Conservation (phyloP, 148 eudicot genomes). For the Nepenthes mirabilis region DNA sequence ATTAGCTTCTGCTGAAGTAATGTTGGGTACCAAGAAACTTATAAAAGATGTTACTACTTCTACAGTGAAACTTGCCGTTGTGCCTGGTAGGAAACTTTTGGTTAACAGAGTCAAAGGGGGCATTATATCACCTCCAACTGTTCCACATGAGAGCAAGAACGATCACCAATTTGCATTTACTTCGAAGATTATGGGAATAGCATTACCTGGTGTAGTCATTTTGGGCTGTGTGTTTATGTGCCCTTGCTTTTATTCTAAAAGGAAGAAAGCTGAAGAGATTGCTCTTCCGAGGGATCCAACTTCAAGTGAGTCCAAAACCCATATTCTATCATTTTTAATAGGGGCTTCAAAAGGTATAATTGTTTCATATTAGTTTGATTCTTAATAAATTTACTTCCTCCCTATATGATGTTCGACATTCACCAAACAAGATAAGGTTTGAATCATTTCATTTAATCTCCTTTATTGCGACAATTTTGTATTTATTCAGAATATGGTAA, state of each 20-base stretch:
- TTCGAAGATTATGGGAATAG: constrained; percentile 42
- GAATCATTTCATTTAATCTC: too few relatives aligned
- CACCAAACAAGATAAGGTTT: too few relatives aligned
- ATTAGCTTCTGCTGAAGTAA: not conserved
- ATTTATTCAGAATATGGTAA: too few relatives aligned
- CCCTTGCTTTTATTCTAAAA: constrained; percentile 57
- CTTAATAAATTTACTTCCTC: not conserved
- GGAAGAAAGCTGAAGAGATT: constrained; percentile 28
- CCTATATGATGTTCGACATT: too few relatives aligned
- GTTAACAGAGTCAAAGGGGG: constrained; percentile 16
- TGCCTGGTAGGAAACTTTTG: constrained; percentile 45
- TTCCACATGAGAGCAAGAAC: constrained; percentile 1
- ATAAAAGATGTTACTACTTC: not conserved
- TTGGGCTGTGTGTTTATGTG: constrained; percentile 52
- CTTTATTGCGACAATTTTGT: too few relatives aligned
- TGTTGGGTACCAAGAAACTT: not conserved
- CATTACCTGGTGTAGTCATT: constrained; percentile 46
- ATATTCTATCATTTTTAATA: not conserved
- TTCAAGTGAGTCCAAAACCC: constrained; percentile 43
- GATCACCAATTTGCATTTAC: constrained; percentile 15
- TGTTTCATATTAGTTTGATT: not conserved
- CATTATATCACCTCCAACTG: constrained; percentile 12
- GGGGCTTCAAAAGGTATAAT: not conserved
- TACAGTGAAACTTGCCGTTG: constrained; percentile 24
- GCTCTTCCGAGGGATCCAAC: constrained; percentile 38